phyloP scores from a whole-genome alignment of 1,139 yeast species.

The Blastobotrys buckinghamii region DNA sequence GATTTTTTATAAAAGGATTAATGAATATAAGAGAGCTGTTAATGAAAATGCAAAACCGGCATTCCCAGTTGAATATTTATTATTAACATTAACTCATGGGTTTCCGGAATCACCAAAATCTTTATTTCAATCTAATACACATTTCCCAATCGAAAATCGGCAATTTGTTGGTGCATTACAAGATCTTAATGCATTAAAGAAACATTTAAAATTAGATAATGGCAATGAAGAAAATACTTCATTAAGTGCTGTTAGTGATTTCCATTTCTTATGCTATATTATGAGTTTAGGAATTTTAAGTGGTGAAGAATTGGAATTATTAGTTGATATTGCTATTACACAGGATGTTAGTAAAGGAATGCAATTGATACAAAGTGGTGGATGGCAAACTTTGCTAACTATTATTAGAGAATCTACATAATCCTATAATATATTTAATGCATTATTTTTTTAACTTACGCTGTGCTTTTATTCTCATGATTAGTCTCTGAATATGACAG shows the following conservation, averaged over 20 bases:
- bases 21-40: conserved; percentile 84
- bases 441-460: background rate
- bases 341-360: conserved; percentile 39
- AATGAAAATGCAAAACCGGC: conserved; percentile 91
- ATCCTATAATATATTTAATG: background rate
- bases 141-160: conserved; percentile 74
- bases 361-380: conserved; percentile 55
- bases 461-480: background rate
- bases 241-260: conserved; percentile 50
- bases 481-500: no score
- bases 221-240: conserved; percentile 22
- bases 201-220: conserved; percentile 41
- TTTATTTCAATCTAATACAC: conserved; percentile 35
- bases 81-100: conserved; percentile 89
- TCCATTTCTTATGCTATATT: conserved; percentile 66
- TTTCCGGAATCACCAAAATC: conserved; percentile 67
- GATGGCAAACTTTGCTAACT: conserved; percentile 71
- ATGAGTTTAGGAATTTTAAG: conserved; percentile 45
- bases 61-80: conserved; percentile 87
- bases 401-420: conserved; percentile 34
- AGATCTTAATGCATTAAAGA: conserved; percentile 47
- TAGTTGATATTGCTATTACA: conserved; percentile 39
- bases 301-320: conserved; percentile 46
- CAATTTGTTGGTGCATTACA: conserved; percentile 70
- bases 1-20: conserved; percentile 73